A percentile compares a stretch with the other conserved stretches of the same genome.
phyloP scores from a whole-genome alignment of 2,329 filamentous ascomycete species.

The Aspergillus hiratsukae region DNA sequence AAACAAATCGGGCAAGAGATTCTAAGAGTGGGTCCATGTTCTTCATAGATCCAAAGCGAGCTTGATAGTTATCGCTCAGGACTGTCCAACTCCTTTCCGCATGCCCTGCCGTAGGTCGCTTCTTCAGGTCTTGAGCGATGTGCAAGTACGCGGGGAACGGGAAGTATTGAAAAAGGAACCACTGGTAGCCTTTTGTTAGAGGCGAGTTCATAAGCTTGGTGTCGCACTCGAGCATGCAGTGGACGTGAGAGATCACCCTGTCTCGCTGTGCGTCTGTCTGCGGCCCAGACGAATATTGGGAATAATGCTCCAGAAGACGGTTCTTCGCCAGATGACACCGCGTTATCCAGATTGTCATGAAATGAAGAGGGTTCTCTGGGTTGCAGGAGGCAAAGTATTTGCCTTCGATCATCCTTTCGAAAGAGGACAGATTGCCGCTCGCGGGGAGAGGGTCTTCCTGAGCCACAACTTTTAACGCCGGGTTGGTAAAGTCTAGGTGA shows the following conservation, averaged over 20 bases:
- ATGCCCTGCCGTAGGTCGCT: conserved; percentile 30
- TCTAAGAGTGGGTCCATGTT: conserved; percentile 20
- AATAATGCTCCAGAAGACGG: conserved; percentile 49
- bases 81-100: conserved; percentile 40
- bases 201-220: conserved; percentile 43
- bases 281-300: conserved; percentile 14
- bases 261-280: conserved; percentile 30
- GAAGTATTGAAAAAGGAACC: conserved; percentile 44
- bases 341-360: conserved; percentile 45
- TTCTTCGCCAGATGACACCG: conserved; percentile 46
- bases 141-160: conserved; percentile 49
- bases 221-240: conserved; percentile 44
- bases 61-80: conserved; percentile 45
- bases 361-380: conserved; percentile 42
- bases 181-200: conserved; percentile 39
- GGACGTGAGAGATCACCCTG: conserved; percentile 24
- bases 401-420: conserved; percentile 44
- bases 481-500: conserved; percentile 46
- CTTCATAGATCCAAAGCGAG: conserved; percentile 20
- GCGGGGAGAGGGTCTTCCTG: background rate
- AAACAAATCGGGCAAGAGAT: conserved; percentile 34
- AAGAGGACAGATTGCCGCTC: background rate
- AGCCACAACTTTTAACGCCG: conserved; percentile 25
- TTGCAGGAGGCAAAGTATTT: conserved; percentile 44
- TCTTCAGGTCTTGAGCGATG: conserved; percentile 40